Conservation (phyloP, 345 rosid species). For the Microthlaspi erraticum region DNA sequence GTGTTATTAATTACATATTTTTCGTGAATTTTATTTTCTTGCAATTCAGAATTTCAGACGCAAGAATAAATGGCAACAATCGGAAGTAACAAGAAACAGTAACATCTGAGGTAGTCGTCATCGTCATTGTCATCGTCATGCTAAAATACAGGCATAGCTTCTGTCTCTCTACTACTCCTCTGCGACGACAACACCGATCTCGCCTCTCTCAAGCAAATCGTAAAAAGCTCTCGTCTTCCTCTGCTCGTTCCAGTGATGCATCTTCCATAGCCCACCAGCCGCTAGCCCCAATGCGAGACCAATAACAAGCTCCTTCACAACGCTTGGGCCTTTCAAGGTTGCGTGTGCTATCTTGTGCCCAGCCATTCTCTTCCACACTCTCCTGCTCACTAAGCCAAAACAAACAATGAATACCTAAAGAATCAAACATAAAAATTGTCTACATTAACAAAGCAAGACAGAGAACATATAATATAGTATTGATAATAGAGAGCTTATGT, state of each 20-base stretch:
- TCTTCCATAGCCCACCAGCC: slow-evolving; percentile 85
- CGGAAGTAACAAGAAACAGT: too few species aligned
- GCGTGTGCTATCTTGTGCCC: slow-evolving; percentile 74
- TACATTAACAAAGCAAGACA: not conserved
- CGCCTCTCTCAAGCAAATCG: slow-evolving; percentile 71
- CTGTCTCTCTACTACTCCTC: not conserved
- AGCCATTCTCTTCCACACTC: slow-evolving; percentile 52
- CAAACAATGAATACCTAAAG: not conserved
- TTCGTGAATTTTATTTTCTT: too few species aligned
- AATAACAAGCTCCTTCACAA: slow-evolving; percentile 66
- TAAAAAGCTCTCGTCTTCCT: slow-evolving; percentile 75
- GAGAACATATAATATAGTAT: too few species aligned
- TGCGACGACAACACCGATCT: slow-evolving; percentile 31
- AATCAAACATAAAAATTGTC: too few species aligned
- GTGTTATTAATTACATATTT: too few species aligned
- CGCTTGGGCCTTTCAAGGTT: slow-evolving; percentile 85
- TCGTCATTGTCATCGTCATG: too few species aligned
- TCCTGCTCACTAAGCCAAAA: slow-evolving; percentile 20
- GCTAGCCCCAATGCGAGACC: slow-evolving; percentile 66
- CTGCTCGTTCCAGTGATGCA: slow-evolving; percentile 97
- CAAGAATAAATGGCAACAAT: too few species aligned
- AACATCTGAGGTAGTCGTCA: too few species aligned
- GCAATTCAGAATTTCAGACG: too few species aligned
- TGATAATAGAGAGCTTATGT: not conserved
- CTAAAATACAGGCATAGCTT: not conserved